These are phyloP conservation scores for Mrakia blollopis DNA, from an alignment of 768 basidiomycete species.

Conservation along the genomic window DNA sequence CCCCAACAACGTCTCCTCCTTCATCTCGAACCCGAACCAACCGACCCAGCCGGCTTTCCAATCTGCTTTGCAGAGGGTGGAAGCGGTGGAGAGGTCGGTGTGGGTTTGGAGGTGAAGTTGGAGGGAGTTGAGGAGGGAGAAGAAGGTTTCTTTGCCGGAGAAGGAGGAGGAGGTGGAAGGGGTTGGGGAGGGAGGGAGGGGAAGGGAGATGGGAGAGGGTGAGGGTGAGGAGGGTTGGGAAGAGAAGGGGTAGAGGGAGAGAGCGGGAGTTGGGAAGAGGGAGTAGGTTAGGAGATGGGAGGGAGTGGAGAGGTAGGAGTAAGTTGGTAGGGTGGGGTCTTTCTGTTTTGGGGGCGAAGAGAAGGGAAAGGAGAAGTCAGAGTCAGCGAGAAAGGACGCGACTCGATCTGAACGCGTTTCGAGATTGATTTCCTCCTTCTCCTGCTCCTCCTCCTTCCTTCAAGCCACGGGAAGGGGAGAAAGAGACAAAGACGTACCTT, in stretches of 20 bases:
- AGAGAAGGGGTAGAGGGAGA: constrained; percentile 17
- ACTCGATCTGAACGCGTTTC: not conserved
- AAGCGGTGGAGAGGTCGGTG: not conserved
- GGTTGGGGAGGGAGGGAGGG: not conserved
- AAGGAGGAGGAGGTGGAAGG: not conserved
- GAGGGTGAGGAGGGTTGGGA: not conserved
- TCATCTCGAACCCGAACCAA: constrained; percentile 73
- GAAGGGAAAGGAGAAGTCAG: not conserved
- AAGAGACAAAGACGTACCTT: constrained; percentile 8
- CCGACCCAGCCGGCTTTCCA: constrained; percentile 84
- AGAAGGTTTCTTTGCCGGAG: constrained; percentile 12
- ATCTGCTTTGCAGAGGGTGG: constrained; percentile 44
- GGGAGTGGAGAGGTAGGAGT: constrained; percentile 29
- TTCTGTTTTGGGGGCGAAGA: not conserved
- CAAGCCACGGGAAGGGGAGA: too few species aligned
- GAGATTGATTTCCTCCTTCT: too few species aligned
- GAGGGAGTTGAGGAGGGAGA: constrained; percentile 18
- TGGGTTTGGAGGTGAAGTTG: constrained; percentile 19
- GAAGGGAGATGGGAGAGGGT: not conserved
- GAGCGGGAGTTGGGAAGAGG: not conserved
- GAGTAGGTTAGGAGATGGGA: constrained; percentile 24
- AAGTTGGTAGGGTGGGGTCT: constrained; percentile 14
- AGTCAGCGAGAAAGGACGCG: not conserved
- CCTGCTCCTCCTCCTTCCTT: too few species aligned
- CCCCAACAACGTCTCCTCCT: constrained; percentile 56